Conservation (phyloP, 2,329 filamentous ascomycete species). For the Cordyceps javanica region DNA sequence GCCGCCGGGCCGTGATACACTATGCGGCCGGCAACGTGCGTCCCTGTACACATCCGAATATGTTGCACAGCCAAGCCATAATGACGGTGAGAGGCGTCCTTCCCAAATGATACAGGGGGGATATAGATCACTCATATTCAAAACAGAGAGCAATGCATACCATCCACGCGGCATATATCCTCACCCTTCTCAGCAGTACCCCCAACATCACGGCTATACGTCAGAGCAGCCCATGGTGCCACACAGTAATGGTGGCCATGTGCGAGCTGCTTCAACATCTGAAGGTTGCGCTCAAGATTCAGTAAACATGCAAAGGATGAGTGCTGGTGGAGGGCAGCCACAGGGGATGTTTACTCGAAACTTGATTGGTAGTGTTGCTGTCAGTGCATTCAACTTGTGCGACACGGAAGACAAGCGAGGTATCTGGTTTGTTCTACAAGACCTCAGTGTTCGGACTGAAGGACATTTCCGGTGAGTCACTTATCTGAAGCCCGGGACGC, state of each 20-base stretch:
- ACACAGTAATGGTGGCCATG: constrained; percentile 20
- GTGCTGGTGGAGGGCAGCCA: constrained; percentile 40
- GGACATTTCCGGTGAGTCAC: constrained; percentile 71
- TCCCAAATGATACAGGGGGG: not conserved
- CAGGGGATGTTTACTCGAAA: constrained; percentile 91
- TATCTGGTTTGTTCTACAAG: constrained; percentile 95
- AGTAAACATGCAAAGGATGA: constrained; percentile 26
- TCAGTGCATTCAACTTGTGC: constrained; percentile 77
- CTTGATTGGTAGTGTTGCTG: constrained; percentile 84
- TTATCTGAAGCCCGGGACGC: not conserved
- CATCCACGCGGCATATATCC: constrained; percentile 27
- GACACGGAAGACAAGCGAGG: constrained; percentile 76
- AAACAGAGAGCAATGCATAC: constrained; percentile 23
- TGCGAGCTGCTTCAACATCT: not conserved
- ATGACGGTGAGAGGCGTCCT: constrained; percentile 23
- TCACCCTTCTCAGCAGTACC: constrained; percentile 32
- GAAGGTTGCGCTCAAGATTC: constrained; percentile 26
- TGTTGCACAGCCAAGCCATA: constrained; percentile 25
- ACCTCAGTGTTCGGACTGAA: constrained; percentile 89
- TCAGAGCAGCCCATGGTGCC: constrained; percentile 17
- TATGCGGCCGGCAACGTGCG: constrained; percentile 21
- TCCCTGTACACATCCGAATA: constrained; percentile 30
- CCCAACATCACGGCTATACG: constrained; percentile 25
- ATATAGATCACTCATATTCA: not conserved
- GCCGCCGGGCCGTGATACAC: constrained; percentile 32